Base-by-base conservation (phyloP, 2,329 filamentous ascomycete species). In the Fusarium protoensiforme region DNA sequence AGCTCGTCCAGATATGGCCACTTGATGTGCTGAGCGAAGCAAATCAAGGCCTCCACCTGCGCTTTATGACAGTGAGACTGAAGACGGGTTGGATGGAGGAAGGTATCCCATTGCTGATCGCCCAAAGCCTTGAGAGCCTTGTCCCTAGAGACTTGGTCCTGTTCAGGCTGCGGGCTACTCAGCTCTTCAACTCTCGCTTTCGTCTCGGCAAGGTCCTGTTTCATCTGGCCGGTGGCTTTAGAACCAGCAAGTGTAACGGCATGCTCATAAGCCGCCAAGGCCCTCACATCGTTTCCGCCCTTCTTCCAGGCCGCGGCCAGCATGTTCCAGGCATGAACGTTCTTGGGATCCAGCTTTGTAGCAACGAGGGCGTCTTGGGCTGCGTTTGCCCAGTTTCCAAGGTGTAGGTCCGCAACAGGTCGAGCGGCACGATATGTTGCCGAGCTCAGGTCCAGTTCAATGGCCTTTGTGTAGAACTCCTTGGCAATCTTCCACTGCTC, bases 1-100 rank as follows among this genome's bases (percentile, higher is more conserved):
- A 69, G 10, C 20, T 69, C 63, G 4, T 62, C 39, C 16, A 69
- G 14, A 13, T 66, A 53, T 2, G 67, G 67, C 67, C 67, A 69
- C n/a, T 41, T 61, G 20, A 69, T 66, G 7, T 48, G 24, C 20
- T 66, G 27, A 3, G 67, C 67, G 46, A 69, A 69, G 11, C 38
- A 43, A 2, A 69, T 9, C 7, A 69, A 24, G 3, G 53, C 67
- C 8, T 66, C 67, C 14, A 66, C 63, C 31, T 69, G 67, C 4
- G 48, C 31, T 27, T 66, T 53, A 33, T 69, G 67, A 6, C 62
- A 63, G 14, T 57, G 33, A 18, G 63, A 66, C 29, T 69, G 67
- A n/a, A 59, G 38, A 11, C 41, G 33, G 2, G 53, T 39, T 22
- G 51, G 53, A 5, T 48, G 39, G 22, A 65, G 62, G 16, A 59